These are phyloP conservation scores for Scutellaria baicalensis DNA, from an alignment of 257 asterid genomes.

Conservation along the genomic window DNA sequence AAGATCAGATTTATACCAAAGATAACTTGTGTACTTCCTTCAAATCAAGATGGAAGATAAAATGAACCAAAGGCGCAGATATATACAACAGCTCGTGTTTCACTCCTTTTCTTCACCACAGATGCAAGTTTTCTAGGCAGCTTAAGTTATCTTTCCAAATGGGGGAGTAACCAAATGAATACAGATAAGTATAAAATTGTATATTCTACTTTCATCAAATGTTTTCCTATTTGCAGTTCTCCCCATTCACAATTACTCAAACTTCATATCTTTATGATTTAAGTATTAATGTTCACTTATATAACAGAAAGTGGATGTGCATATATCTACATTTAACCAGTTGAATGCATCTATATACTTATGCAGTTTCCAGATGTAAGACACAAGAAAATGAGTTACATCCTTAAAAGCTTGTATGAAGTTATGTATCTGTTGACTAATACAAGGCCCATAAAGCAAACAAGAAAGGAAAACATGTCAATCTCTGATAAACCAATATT, in stretches of 20 bases:
- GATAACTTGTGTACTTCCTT: neutral
- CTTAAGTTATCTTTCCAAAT: conserved; percentile 3
- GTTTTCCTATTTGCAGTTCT: neutral
- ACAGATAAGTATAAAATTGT: neutral
- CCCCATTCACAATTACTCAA: neutral
- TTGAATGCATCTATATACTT: neutral
- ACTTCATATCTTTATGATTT: neutral
- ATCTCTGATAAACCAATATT: neutral
- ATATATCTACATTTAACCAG: neutral
- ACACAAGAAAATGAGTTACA: neutral
- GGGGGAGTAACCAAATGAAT: neutral
- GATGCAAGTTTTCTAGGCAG: neutral
- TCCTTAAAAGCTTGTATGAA: neutral
- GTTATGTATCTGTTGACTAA: neutral
- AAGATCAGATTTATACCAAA: neutral
- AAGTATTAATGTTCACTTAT: neutral
- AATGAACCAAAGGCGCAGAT: neutral
- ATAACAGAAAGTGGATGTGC: neutral
- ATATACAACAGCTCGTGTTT: neutral
- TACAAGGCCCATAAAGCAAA: neutral
- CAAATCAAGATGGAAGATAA: neutral
- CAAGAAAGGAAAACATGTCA: neutral
- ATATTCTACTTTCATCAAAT: neutral
- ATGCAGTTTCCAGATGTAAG: neutral
- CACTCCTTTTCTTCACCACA: neutral